These are phyloP conservation scores for Fraxinus angustifolia DNA, from an alignment of 305 asterid genomes.

Conservation along the genomic window DNA sequence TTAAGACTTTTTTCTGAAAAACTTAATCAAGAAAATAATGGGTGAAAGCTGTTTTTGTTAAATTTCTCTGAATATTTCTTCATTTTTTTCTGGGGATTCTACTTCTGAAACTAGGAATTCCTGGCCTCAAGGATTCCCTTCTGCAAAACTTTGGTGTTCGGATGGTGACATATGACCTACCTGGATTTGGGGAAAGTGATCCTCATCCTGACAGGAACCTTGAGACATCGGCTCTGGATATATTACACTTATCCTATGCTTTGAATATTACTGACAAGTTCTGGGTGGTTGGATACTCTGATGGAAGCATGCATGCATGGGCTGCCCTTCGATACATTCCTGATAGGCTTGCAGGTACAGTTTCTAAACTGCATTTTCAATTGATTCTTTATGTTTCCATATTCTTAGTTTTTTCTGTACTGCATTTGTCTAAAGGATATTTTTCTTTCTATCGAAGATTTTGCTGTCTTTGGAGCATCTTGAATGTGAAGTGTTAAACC, in stretches of 20 bases:
- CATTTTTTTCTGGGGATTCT: constrained; percentile 10
- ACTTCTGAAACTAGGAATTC: constrained; percentile 54
- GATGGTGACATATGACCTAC: constrained; percentile 75
- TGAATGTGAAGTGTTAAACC: not conserved
- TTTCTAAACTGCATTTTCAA: constrained; percentile 1
- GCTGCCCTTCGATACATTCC: constrained; percentile 94
- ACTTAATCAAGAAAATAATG: not conserved
- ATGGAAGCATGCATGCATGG: constrained; percentile 86
- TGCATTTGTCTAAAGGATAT: not conserved
- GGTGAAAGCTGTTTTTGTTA: not conserved
- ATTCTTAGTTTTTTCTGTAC: not conserved
- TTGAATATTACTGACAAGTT: constrained; percentile 71
- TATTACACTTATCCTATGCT: constrained; percentile 73
- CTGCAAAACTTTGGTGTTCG: constrained; percentile 76
- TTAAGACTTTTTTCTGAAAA: not conserved
- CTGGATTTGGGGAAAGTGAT: constrained; percentile 94
- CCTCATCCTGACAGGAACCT: constrained; percentile 76
- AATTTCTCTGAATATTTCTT: constrained; percentile 1
- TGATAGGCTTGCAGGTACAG: constrained; percentile 73
- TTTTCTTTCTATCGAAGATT: not conserved
- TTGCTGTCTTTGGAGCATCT: not conserved
- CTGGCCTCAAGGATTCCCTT: constrained; percentile 59
- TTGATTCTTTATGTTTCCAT: not conserved
- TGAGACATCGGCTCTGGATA: constrained; percentile 87
- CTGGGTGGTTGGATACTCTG: constrained; percentile 82